phyloP scores from a whole-genome alignment of 768 basidiomycete genomes.

The Boletales sp. region DNA sequence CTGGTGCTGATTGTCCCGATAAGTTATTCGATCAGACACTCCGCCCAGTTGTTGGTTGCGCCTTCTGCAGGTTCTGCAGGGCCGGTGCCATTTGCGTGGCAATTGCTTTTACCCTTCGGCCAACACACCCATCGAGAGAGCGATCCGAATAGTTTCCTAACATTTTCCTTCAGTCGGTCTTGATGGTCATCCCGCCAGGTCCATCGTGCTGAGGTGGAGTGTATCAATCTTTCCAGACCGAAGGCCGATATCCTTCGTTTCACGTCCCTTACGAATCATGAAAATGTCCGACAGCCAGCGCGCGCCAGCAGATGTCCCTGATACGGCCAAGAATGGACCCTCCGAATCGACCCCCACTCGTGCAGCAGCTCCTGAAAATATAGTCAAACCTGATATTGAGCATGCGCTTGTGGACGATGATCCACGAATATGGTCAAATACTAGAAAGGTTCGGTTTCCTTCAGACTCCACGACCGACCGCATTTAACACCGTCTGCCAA shows the following conservation, averaged over 20 bases:
- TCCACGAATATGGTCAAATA: constrained; percentile 55
- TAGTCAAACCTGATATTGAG: constrained; percentile 32
- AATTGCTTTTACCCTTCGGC: too few species aligned
- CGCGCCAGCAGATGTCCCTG: not conserved
- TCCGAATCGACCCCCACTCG: not conserved
- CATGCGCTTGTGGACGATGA: constrained; percentile 51
- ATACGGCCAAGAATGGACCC: not conserved
- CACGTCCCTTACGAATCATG: constrained; percentile 5
- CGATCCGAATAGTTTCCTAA: too few species aligned
- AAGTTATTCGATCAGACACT: too few species aligned
- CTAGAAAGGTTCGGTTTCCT: constrained; percentile 46
- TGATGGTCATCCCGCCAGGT: too few species aligned
- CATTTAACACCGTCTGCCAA: not conserved
- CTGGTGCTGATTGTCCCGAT: too few species aligned
- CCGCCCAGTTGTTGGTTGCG: too few species aligned
- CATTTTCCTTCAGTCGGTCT: too few species aligned
- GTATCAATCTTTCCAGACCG: not conserved
- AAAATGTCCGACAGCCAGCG: constrained; percentile 1
- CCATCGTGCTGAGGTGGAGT: too few species aligned
- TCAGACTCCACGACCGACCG: not conserved
- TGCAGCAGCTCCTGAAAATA: not conserved
- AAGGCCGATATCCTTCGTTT: not conserved
- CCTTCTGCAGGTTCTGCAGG: too few species aligned
- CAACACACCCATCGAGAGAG: too few species aligned
- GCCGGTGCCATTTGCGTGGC: too few species aligned